Percentiles rank a stretch among this genome's conserved stretches.
Conservation (phyloP, 345 rosid species). For the Geranium rotundifolium region DNA sequence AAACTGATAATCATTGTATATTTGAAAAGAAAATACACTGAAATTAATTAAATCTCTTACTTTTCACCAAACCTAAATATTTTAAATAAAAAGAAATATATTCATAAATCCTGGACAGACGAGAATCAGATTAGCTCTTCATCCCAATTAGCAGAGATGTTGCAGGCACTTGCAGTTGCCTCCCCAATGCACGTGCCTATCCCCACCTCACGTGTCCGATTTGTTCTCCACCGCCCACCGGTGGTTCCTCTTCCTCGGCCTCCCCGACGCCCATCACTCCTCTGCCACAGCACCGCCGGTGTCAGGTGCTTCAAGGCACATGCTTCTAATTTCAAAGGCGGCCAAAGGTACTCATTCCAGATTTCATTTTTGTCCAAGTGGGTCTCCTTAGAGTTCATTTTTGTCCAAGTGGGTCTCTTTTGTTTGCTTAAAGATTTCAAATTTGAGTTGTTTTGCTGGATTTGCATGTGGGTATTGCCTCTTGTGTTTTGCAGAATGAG, state of each 20-base stretch:
- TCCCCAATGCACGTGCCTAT: conserved; percentile 13
- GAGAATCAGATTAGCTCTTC: neutral
- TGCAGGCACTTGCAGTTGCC: conserved; percentile 14
- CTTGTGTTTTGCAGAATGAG: conserved; percentile 36
- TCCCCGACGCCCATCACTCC: conserved; percentile 11
- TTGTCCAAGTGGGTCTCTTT: neutral
- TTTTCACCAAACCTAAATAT: too few species aligned
- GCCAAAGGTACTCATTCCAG: conserved; percentile 38
- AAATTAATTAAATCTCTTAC: too few species aligned
- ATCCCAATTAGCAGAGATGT: conserved; percentile 13
- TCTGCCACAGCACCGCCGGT: conserved; percentile 4
- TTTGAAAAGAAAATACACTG: too few species aligned
- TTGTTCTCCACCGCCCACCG: conserved; percentile 12
- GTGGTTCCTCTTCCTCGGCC: neutral
- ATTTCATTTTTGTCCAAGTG: neutral
- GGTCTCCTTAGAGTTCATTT: neutral
- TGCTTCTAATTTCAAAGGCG: conserved; percentile 42
- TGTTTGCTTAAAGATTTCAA: neutral
- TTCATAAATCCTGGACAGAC: too few species aligned
- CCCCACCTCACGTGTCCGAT: conserved; percentile 12
- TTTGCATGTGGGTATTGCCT: neutral
- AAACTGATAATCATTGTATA: too few species aligned
- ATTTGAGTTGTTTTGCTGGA: neutral
- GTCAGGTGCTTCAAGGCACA: conserved; percentile 8
- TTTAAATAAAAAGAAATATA: too few species aligned